Conservation (phyloP, 306 rosid genomes). For the Pachyrhizus erosus region DNA sequence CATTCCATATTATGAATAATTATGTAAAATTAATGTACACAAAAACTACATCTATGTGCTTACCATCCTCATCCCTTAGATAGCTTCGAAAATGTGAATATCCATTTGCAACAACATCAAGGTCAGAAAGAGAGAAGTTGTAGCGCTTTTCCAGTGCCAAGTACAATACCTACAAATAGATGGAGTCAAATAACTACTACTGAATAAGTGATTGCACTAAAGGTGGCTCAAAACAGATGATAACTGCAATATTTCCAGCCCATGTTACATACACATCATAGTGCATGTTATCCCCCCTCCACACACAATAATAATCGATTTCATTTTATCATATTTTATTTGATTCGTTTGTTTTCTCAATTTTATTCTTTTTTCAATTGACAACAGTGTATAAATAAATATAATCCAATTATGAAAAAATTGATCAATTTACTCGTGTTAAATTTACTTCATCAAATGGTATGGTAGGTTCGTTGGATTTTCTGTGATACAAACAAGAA, state of each 20-base stretch:
- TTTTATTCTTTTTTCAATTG: too few relatives aligned
- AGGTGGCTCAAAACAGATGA: slow-evolving; percentile 22
- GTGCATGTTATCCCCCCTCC: not conserved
- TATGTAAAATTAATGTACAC: not conserved
- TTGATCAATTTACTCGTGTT: too few relatives aligned
- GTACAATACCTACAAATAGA: slow-evolving; percentile 69
- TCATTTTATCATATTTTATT: too few relatives aligned
- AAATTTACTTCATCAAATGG: too few relatives aligned
- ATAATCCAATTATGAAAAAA: too few relatives aligned
- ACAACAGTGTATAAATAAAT: too few relatives aligned
- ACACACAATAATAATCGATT: too few relatives aligned
- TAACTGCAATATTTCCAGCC: not conserved
- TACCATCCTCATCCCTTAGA: slow-evolving; percentile 62
- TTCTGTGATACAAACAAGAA: too few relatives aligned
- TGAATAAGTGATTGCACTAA: not conserved
- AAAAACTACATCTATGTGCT: slow-evolving; percentile 14
- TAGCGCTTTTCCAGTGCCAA: slow-evolving; percentile 86
- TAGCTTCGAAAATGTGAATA: slow-evolving; percentile 76
- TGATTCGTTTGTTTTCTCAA: too few relatives aligned
- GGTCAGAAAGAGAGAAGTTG: slow-evolving; percentile 83
- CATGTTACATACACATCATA: not conserved
- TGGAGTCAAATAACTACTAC: slow-evolving; percentile 12
- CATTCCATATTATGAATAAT: slow-evolving; percentile 20
- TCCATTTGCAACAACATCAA: slow-evolving; percentile 85
- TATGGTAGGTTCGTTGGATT: too few relatives aligned